Evolutionary conservation across 805 yeast genomes (phyloP).

Genomic region (Deakozyma indianensis): DNA sequence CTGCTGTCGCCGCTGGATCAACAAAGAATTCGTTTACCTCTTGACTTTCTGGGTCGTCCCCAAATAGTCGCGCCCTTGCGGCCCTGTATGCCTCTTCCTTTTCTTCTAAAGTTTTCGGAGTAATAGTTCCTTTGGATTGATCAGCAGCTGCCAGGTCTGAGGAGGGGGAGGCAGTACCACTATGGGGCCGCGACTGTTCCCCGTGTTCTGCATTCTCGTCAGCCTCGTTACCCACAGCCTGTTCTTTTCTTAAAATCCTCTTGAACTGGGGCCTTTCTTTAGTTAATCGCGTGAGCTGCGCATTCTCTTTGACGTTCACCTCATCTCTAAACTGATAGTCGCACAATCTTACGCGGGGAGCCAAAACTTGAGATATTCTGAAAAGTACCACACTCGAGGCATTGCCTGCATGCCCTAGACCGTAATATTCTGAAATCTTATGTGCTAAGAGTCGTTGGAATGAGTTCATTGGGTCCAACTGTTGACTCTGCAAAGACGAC

Average conservation of each 20-base stretch:
- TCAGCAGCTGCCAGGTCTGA: no score
- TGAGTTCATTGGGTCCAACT: slow-evolving; percentile 46
- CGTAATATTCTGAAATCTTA: slow-evolving; percentile 54
- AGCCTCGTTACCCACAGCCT: no score
- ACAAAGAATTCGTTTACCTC: not conserved
- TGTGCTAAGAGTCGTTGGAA: slow-evolving; percentile 55
- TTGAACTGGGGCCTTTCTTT: not conserved
- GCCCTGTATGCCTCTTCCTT: not conserved
- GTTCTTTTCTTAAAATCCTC: not conserved
- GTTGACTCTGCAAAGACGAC: slow-evolving; percentile 27
- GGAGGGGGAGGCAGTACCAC: no score
- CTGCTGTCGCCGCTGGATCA: not conserved
- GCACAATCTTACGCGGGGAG: not conserved
- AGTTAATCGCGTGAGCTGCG: no score
- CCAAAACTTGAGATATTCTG: not conserved
- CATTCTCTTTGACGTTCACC: no score
- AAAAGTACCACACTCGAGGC: not conserved
- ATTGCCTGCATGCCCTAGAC: slow-evolving; percentile 36
- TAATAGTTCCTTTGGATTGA: not conserved
- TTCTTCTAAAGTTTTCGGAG: not conserved
- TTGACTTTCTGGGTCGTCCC: not conserved
- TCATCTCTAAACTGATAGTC: not conserved
- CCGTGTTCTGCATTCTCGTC: no score
- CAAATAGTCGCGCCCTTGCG: not conserved
- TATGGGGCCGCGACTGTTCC: no score